Evolutionary conservation across 1,139 yeast species (phyloP).

Genomic region (Debaryomycetaceae sp.): DNA sequence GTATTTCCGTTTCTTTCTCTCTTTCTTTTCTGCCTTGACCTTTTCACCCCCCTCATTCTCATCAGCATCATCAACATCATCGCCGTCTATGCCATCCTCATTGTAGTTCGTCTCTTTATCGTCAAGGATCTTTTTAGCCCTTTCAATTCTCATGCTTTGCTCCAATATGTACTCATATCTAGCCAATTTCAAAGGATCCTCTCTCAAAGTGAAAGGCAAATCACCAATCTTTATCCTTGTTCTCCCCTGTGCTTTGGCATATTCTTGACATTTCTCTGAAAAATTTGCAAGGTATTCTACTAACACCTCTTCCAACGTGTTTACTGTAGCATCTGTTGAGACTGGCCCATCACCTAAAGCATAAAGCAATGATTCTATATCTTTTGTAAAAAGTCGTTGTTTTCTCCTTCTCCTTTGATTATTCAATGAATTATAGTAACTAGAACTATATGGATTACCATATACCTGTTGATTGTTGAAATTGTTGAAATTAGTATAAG

Average conservation of each 20-base stretch:
- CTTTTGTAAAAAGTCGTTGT: slow-evolving; percentile 53
- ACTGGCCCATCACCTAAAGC: slow-evolving; percentile 85
- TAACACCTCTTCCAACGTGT: slow-evolving; percentile 79
- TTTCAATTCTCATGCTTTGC: slow-evolving; percentile 70
- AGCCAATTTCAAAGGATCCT: slow-evolving; percentile 81
- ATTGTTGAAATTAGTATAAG: neutral
- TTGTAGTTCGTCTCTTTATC: slow-evolving; percentile 33
- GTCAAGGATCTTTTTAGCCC: slow-evolving; percentile 81
- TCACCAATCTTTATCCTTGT: slow-evolving; percentile 83
- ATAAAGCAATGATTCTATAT: slow-evolving; percentile 70
- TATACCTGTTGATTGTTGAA: neutral
- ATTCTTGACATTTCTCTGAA: slow-evolving; percentile 19
- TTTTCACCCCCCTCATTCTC: slow-evolving; percentile 8
- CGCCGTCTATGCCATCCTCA: slow-evolving; percentile 11
- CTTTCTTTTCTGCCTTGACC: slow-evolving; percentile 7
- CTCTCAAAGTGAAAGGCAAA: slow-evolving; percentile 77
- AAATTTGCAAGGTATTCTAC: slow-evolving; percentile 73
- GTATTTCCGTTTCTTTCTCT: slow-evolving; percentile 3
- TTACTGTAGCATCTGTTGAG: slow-evolving; percentile 74
- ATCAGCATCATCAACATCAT: slow-evolving; percentile 10
- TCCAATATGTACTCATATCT: slow-evolving; percentile 77
- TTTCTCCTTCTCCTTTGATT: slow-evolving; percentile 23
- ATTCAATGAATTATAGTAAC: neutral
- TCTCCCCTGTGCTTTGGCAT: slow-evolving; percentile 44
- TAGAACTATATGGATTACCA: neutral